These are phyloP conservation scores for Yamadazyma nakazawae DNA, from an alignment of 805 yeast species.

Conservation along the genomic window DNA sequence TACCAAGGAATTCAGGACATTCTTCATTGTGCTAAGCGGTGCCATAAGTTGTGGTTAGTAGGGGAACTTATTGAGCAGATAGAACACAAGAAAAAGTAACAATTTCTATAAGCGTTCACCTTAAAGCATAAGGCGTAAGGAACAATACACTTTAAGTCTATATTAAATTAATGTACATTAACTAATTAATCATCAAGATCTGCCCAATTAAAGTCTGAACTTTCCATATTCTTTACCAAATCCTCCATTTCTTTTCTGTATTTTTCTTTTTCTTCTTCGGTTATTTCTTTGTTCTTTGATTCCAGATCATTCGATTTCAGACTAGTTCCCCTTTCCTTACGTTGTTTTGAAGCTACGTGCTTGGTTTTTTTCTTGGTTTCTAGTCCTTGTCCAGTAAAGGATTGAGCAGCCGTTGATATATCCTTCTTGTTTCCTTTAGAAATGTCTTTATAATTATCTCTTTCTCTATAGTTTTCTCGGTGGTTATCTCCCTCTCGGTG, in stretches of 20 bases:
- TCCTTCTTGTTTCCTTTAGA: slow-evolving; percentile 6
- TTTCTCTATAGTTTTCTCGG: background rate
- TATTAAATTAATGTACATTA: background rate
- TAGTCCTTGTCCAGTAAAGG: slow-evolving; percentile 29
- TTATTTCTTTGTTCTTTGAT: slow-evolving; percentile 3
- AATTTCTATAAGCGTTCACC: no score
- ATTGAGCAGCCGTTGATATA: slow-evolving; percentile 29
- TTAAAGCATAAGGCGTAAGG: background rate
- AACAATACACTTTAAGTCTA: background rate
- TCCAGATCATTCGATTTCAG: background rate
- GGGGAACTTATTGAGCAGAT: slow-evolving; percentile 6
- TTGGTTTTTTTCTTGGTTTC: background rate
- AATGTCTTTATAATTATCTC: background rate
- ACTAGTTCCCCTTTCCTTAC: no score
- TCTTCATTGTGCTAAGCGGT: slow-evolving; percentile 8
- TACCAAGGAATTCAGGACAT: slow-evolving; percentile 7
- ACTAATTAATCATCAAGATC: slow-evolving; percentile 11
- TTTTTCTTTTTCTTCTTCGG: slow-evolving; percentile 9
- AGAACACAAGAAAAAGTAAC: background rate
- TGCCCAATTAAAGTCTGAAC: slow-evolving; percentile 15
- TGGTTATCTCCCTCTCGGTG: no score
- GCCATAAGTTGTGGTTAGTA: slow-evolving; percentile 6
- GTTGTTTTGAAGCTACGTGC: background rate
- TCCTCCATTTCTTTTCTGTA: slow-evolving; percentile 12
- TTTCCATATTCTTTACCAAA: slow-evolving; percentile 14